Conservation (phyloP, 129 eudicot genomes). For the Flaveria sonorensis region DNA sequence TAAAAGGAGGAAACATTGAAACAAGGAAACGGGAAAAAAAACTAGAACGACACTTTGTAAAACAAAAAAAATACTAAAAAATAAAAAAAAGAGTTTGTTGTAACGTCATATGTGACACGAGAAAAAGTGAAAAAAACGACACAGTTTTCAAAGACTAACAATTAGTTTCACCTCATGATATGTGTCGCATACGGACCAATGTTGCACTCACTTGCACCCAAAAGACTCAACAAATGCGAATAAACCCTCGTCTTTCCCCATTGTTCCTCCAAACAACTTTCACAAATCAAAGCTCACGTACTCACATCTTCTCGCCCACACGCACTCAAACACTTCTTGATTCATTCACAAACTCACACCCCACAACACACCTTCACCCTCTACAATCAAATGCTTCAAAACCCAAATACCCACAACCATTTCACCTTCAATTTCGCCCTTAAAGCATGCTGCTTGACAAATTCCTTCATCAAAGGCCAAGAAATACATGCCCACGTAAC, state of each 20-base stretch:
- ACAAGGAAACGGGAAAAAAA: no score
- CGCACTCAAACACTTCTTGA: slow-evolving; percentile 30
- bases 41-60: no score
- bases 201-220: not conserved
- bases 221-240: slow-evolving; percentile 1
- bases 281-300: slow-evolving; percentile 43
- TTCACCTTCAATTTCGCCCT: slow-evolving; percentile 42
- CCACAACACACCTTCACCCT: slow-evolving; percentile 33
- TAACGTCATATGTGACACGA: no score
- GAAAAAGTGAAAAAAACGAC: no score
- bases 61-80: rapidly evolving
- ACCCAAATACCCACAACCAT: slow-evolving; percentile 42
- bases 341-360: slow-evolving; percentile 30
- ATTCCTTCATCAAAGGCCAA: slow-evolving; percentile 34
- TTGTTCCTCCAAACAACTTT: slow-evolving; percentile 32
- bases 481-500: slow-evolving; percentile 45
- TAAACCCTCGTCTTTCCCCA: slow-evolving; percentile 24
- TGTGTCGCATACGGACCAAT: not conserved
- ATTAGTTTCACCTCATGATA: no score
- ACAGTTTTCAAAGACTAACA: no score
- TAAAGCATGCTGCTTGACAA: slow-evolving; percentile 36
- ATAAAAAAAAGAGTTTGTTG: no score
- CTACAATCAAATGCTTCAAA: slow-evolving; percentile 44
- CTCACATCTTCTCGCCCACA: slow-evolving; percentile 33
- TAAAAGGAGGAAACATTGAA: no score